Evolutionary conservation across 345 rosid genomes (phyloP).

Genomic region (Euclidium syriacum): DNA sequence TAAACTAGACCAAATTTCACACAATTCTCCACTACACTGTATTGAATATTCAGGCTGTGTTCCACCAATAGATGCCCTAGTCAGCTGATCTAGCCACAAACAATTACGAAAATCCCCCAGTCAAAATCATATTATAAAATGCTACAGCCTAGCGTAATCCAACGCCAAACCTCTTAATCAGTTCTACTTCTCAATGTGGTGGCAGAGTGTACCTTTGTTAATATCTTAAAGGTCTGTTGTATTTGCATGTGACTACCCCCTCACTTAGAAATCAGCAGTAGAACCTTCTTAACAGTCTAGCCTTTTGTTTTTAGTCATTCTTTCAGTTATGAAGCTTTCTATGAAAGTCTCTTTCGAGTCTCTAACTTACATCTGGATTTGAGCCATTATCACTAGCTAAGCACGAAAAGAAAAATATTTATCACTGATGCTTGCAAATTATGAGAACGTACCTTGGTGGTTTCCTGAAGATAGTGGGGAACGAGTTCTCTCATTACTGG

Average conservation of each 20-base stretch:
- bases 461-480: slow-evolving; percentile 95
- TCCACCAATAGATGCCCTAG: background rate
- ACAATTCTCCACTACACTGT: background rate
- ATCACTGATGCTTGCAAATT: slow-evolving; percentile 8
- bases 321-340: background rate
- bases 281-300: slow-evolving; percentile 11
- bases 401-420: background rate
- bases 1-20: slow-evolving; percentile 4
- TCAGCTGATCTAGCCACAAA: background rate
- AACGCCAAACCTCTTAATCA: slow-evolving; percentile 8
- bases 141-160: slow-evolving; percentile 3
- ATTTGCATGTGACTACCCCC: slow-evolving; percentile 1
- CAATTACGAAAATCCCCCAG: background rate
- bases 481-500: slow-evolving; percentile 92
- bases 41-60: background rate
- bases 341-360: slow-evolving; percentile 4
- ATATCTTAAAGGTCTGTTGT: background rate
- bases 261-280: background rate
- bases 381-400: background rate
- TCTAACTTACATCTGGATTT: slow-evolving; percentile 3
- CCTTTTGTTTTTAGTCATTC: slow-evolving; percentile 1
- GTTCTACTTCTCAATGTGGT: slow-evolving; percentile 6
- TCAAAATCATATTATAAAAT: background rate
- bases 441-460: slow-evolving; percentile 63
- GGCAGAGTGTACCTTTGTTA: slow-evolving; percentile 4